phyloP scores from a whole-genome alignment of 106 monocot genomes.

The Allium fistulosum region DNA sequence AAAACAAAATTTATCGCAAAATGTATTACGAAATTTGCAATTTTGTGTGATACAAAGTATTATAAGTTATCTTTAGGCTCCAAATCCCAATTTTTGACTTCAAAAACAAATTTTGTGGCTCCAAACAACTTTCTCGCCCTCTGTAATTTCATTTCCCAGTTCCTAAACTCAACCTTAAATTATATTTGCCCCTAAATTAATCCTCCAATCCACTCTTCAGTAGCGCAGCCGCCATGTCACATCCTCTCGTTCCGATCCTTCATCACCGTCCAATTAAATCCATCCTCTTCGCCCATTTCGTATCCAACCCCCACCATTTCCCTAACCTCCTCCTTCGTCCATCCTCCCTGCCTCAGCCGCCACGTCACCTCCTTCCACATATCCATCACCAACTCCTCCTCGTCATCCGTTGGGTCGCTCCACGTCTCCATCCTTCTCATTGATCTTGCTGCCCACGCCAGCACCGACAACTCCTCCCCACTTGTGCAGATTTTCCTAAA shows the following conservation, averaged over 20 bases:
- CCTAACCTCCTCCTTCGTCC: constrained; percentile 45
- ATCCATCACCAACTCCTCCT: background rate
- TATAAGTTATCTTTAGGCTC: too few species aligned
- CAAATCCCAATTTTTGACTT: too few species aligned
- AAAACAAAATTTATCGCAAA: too few species aligned
- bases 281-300: constrained; percentile 8
- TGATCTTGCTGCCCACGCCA: constrained; percentile 25
- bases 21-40: too few species aligned
- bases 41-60: too few species aligned
- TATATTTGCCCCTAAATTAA: too few species aligned
- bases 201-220: constrained; percentile 22
- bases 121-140: too few species aligned
- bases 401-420: constrained; percentile 12
- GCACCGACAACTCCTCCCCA: background rate
- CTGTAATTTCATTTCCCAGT: too few species aligned
- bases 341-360: constrained; percentile 40
- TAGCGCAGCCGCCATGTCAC: constrained; percentile 30
- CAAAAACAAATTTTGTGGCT: too few species aligned
- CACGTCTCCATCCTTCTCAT: constrained; percentile 22
- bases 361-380: constrained; percentile 21
- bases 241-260: constrained; percentile 16
- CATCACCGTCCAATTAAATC: constrained; percentile 10
- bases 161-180: too few species aligned
- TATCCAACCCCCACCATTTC: constrained; percentile 29
- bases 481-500: background rate